Conservation (phyloP, 805 yeast species). For the Spathaspora boniae region DNA sequence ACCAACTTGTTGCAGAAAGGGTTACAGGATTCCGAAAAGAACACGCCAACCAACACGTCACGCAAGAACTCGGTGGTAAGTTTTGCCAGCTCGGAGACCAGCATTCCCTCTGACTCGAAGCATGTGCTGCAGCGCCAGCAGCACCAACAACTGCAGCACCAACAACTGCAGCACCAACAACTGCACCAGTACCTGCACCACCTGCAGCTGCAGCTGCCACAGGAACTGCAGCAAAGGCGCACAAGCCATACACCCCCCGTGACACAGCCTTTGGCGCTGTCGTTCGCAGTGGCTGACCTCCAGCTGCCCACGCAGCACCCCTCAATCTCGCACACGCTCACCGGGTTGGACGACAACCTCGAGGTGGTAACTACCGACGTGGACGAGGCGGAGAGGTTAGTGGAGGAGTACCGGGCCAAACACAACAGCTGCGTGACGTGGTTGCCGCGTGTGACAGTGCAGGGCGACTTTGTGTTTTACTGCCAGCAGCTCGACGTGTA, state of each 20-base stretch:
- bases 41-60: constrained; percentile 29
- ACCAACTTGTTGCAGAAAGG: constrained; percentile 35
- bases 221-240: constrained; percentile 2
- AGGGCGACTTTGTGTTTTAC: constrained; percentile 55
- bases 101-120: constrained; percentile 22
- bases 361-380: constrained; percentile 11
- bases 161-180: constrained; percentile 2
- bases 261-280: no score
- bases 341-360: constrained; percentile 8
- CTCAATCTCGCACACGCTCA: constrained; percentile 14
- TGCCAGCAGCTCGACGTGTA: constrained; percentile 58
- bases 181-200: background rate
- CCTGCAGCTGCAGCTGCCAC: constrained; percentile 1
- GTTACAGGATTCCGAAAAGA: constrained; percentile 29
- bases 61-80: constrained; percentile 49
- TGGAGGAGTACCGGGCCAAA: constrained; percentile 18
- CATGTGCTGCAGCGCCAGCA: constrained; percentile 6
- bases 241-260: no score
- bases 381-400: constrained; percentile 28
- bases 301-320: constrained; percentile 8
- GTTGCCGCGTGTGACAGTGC: constrained; percentile 58
- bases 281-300: constrained; percentile 4
- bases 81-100: constrained; percentile 44
- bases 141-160: constrained; percentile 1
- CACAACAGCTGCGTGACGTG: constrained; percentile 37